phyloP scores from a whole-genome alignment of 495 filamentous ascomycete species.

The Podospora pseudopauciseta region DNA sequence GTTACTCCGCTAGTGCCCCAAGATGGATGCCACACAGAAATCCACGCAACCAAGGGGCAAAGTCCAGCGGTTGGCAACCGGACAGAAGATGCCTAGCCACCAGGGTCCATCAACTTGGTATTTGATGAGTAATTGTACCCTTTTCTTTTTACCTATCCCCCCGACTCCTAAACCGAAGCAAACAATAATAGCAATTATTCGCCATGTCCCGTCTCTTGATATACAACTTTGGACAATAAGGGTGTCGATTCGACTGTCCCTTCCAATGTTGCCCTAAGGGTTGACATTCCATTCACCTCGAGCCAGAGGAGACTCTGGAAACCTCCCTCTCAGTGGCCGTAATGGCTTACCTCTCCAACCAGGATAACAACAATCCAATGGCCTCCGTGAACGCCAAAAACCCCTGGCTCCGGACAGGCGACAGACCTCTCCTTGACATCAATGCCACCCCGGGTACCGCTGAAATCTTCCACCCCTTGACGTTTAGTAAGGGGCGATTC shows the following conservation, averaged over 20 bases:
- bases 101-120: not conserved
- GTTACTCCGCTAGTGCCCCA: not conserved
- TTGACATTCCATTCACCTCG: not conserved
- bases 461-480: not conserved
- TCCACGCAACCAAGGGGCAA: slow-evolving; percentile 5
- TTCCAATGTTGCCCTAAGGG: not conserved
- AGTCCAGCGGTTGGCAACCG: not conserved
- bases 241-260: not conserved
- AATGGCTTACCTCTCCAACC: too few relatives aligned
- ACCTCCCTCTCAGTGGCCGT: not conserved
- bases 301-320: not conserved
- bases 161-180: not conserved
- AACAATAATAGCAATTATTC: not conserved
- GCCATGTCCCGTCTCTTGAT: not conserved
- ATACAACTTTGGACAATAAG: not conserved
- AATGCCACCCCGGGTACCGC: not conserved
- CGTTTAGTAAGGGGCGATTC: slow-evolving; percentile 71
- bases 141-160: not conserved
- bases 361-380: too few relatives aligned
- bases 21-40: not conserved
- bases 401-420: too few relatives aligned
- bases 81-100: not conserved
- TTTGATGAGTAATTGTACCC: not conserved
- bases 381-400: too few relatives aligned
- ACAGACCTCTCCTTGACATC: too few relatives aligned